A percentile compares a stretch with the other conserved stretches of the same genome.
Evolutionary conservation across 2,329 filamentous ascomycete species (phyloP).

Genomic region (Mariannaea elegans): DNA sequence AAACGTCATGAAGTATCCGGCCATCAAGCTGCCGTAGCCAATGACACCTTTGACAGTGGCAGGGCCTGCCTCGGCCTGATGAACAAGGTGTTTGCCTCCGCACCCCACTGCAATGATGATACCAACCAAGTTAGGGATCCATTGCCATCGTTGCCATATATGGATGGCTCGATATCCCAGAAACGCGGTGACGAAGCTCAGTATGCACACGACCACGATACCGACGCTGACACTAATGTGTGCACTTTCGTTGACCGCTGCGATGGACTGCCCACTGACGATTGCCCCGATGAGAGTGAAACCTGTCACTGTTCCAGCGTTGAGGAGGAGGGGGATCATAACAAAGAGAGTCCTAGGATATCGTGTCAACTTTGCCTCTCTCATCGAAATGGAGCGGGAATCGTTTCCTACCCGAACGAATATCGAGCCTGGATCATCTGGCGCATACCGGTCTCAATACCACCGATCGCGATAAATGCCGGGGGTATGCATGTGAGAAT

Average conservation of each 20-base stretch:
- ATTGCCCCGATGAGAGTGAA: constrained; percentile 66
- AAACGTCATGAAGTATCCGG: constrained; percentile 64
- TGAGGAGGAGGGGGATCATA: constrained; percentile 61
- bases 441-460: constrained; percentile 65
- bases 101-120: constrained; percentile 62
- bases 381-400: not conserved
- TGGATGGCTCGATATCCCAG: constrained; percentile 64
- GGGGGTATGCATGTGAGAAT: constrained; percentile 62
- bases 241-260: constrained; percentile 53
- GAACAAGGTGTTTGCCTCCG: constrained; percentile 57
- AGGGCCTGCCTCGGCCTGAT: constrained; percentile 54
- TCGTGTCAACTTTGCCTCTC: constrained; percentile 13
- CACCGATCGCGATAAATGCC: constrained; percentile 63
- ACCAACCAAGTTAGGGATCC: constrained; percentile 63
- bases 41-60: constrained; percentile 50
- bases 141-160: constrained; percentile 63
- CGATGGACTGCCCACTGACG: constrained; percentile 63
- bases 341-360: constrained; percentile 57
- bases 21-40: constrained; percentile 57
- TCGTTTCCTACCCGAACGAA: constrained; percentile 58
- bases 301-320: constrained; percentile 65
- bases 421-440: constrained; percentile 70
- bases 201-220: constrained; percentile 63
- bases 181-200: constrained; percentile 63
- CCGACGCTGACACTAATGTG: constrained; percentile 60